Evolutionary conservation across 1,284 basidiomycete genomes (phyloP), one percentile per base, ranked within the genome.

Genomic region (Pyrrhoderma lamaoense): DNA sequence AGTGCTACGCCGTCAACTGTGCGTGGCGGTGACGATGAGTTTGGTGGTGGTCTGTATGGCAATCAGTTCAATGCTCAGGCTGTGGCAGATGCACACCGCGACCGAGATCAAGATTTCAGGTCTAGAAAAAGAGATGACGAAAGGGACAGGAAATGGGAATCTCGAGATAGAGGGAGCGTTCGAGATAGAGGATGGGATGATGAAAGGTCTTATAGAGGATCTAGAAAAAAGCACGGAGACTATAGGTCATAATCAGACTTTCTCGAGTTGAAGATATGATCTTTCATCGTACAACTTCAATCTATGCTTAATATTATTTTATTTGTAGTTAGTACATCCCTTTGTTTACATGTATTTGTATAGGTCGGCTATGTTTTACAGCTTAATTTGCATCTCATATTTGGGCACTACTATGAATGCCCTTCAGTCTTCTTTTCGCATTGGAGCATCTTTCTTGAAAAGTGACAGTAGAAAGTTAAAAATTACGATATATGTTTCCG

Each of bases 11-110:
- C 86, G 1, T 84, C 77, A 55, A 85, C 80, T 0, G 77, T 82
- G 3, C 71, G 72, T 44, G 82, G 79, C 3, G 77, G 64, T 48
- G 67, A 71, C 8, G 38, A 40, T 22, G 38, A 40, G 5, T 77
- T 75, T 3, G 62, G 61, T n/a, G n/a, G n/a, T n/a, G n/a, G n/a
- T n/a, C n/a, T n/a, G 2, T 89, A 89, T 55, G 72, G 74, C 1
- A 85, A 90, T 58, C 71, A 84, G 47, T 90, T 77, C 62, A 89
- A 90, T 61, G 71, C 73, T 51, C 63, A 65, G 40, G 86, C 83
- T 52, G 84, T 88, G 0, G 77, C 83, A 57, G 85, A 81, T 52
- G 87, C 86, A 2, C 80, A 82, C 60, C 68, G 73, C 21, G 63
- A 31, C 14, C 39, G 51, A 25, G 45, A 47, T 8, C 14, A 38